Evolutionary conservation across 139 green algal genomes (phyloP).

Genomic region (Volvox africanus): DNA sequence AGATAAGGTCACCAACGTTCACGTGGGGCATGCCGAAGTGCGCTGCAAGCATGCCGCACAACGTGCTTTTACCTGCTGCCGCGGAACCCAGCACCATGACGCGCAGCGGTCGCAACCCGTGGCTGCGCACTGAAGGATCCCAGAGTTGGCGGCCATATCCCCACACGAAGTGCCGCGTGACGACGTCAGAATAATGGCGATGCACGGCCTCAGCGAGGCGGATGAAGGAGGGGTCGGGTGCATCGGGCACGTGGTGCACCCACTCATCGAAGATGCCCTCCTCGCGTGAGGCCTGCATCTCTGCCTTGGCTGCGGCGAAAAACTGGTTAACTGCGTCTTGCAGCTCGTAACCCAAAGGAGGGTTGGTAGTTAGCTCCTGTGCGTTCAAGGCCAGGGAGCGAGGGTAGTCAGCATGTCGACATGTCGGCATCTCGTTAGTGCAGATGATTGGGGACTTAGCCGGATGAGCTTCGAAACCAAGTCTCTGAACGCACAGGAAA

Average conservation of each 20-base stretch:
- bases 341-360: slow-evolving; percentile 70
- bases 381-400: too few relatives aligned
- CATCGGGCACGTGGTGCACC: slow-evolving; percentile 52
- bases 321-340: slow-evolving; percentile 68
- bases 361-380: slow-evolving; percentile 56
- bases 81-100: slow-evolving; percentile 79
- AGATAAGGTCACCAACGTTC: slow-evolving; percentile 75
- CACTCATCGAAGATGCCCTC: slow-evolving; percentile 62
- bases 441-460: too few relatives aligned
- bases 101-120: slow-evolving; percentile 72
- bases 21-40: slow-evolving; percentile 67
- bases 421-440: too few relatives aligned
- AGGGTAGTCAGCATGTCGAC: too few relatives aligned
- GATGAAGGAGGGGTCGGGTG: slow-evolving; percentile 54
- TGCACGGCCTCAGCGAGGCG: slow-evolving; percentile 67
- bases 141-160: slow-evolving; percentile 81
- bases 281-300: slow-evolving; percentile 51
- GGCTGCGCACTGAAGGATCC: slow-evolving; percentile 65
- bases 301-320: slow-evolving; percentile 59
- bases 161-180: slow-evolving; percentile 77
- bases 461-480: too few relatives aligned
- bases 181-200: slow-evolving; percentile 63
- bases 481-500: too few relatives aligned
- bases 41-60: slow-evolving; percentile 60
- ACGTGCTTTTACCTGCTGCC: slow-evolving; percentile 75